These are phyloP conservation scores for Eremothecium gossypii DNA, from an alignment of 1,139 yeast species.

Conservation along the genomic window DNA sequence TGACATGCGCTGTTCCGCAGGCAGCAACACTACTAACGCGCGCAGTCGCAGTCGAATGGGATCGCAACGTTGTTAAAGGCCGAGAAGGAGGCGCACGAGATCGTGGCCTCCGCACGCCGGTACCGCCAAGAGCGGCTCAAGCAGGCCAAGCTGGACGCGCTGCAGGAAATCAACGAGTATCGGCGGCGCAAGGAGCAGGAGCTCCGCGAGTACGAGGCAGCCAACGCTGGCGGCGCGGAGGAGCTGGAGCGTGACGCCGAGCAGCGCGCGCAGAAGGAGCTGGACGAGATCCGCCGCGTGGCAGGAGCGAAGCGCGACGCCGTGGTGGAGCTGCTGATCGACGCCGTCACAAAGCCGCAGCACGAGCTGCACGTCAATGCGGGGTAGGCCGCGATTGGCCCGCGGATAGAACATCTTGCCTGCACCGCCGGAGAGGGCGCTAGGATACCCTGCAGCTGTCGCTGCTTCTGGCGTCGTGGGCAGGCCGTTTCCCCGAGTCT, in stretches of 20 bases:
- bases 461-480: too few relatives aligned
- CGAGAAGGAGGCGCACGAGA: slow-evolving; percentile 93
- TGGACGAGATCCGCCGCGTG: slow-evolving; percentile 51
- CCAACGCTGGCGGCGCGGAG: slow-evolving; percentile 33
- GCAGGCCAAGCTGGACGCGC: slow-evolving; percentile 91
- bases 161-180: slow-evolving; percentile 79
- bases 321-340: slow-evolving; percentile 70
- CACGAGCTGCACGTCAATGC: slow-evolving; percentile 83
- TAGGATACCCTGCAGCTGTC: too few relatives aligned
- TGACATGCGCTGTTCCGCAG: too few relatives aligned
- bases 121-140: slow-evolving; percentile 56
- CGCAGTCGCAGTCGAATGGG: slow-evolving; percentile 28
- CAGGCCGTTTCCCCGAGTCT: too few relatives aligned
- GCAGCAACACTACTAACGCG: too few relatives aligned
- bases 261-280: slow-evolving; percentile 46
- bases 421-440: neutral
- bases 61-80: slow-evolving; percentile 43
- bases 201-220: slow-evolving; percentile 59
- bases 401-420: neutral
- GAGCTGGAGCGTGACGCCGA: slow-evolving; percentile 68
- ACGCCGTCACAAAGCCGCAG: slow-evolving; percentile 68
- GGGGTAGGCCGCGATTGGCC: slow-evolving; percentile 1
- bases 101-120: slow-evolving; percentile 72
- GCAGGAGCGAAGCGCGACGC: slow-evolving; percentile 53
- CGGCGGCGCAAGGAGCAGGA: slow-evolving; percentile 78